phyloP scores from a whole-genome alignment of 2,329 filamentous ascomycete genomes.

The Rutstroemia sp. region DNA sequence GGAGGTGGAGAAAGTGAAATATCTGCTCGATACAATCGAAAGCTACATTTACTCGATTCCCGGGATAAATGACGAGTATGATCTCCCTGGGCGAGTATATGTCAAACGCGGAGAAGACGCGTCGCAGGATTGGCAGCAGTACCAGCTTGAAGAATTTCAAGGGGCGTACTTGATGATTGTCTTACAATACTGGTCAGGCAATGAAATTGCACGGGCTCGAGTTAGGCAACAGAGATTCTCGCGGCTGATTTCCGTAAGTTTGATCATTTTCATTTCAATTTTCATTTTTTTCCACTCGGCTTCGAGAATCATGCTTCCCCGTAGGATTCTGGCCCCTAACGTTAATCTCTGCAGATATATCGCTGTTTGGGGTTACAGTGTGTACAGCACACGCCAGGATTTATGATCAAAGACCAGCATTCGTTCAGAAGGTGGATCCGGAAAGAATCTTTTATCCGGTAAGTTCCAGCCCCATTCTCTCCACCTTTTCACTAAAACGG shows the following conservation, averaged over 20 bases:
- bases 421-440: conserved; percentile 25
- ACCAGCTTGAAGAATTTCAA: conserved; percentile 27
- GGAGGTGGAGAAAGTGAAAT: conserved; percentile 20
- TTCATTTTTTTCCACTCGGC: no score
- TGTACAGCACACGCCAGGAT: conserved; percentile 20
- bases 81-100: conserved; percentile 23
- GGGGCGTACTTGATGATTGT: conserved; percentile 28
- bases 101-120: conserved; percentile 16
- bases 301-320: neutral
- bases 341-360: conserved; percentile 20
- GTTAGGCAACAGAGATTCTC: conserved; percentile 26
- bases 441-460: conserved; percentile 26
- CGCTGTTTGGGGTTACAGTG: conserved; percentile 21
- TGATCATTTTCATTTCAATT: neutral
- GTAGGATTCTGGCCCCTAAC: neutral
- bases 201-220: conserved; percentile 21
- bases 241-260: conserved; percentile 24
- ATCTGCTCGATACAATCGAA: conserved; percentile 24
- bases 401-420: conserved; percentile 21
- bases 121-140: conserved; percentile 26
- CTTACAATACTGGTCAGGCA: conserved; percentile 28
- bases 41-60: conserved; percentile 24
- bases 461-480: neutral
- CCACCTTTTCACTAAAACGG: neutral
- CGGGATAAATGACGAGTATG: conserved; percentile 24